Percentiles rank a stretch among this genome's conserved stretches.
These are phyloP conservation scores for Monosporascus sp. DNA, from an alignment of 2,329 filamentous ascomycete genomes.

Conservation along the genomic window DNA sequence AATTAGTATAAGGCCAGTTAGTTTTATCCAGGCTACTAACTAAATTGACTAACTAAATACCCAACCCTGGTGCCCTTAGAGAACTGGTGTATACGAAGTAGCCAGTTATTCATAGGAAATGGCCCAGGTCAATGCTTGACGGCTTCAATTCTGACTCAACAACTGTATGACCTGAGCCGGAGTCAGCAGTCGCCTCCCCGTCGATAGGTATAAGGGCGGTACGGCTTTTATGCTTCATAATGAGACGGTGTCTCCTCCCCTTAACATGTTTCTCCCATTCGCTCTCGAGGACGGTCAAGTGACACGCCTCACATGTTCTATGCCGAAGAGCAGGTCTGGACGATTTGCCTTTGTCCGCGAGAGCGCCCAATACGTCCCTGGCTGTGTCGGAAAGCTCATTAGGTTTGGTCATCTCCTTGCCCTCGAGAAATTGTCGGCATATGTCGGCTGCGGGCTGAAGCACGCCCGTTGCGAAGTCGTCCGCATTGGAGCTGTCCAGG, in stretches of 20 bases:
- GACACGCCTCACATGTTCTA: slow-evolving; percentile 67
- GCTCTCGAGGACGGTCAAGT: slow-evolving; percentile 54
- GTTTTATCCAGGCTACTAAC: too few species aligned
- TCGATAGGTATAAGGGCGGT: slow-evolving; percentile 21
- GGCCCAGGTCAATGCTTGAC: too few species aligned
- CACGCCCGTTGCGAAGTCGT: slow-evolving; percentile 58
- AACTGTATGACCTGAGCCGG: neutral
- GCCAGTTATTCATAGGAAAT: too few species aligned
- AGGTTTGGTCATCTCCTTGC: slow-evolving; percentile 47
- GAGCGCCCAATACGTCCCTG: slow-evolving; percentile 50
- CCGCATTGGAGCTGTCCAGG: slow-evolving; percentile 70
- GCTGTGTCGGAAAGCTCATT: slow-evolving; percentile 42
- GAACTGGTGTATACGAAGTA: too few species aligned
- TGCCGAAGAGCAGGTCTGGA: slow-evolving; percentile 31
- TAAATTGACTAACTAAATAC: too few species aligned
- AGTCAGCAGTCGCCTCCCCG: neutral
- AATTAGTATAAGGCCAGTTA: too few species aligned
- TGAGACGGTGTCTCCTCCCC: slow-evolving; percentile 33
- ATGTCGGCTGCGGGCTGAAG: slow-evolving; percentile 58
- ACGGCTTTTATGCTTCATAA: slow-evolving; percentile 19
- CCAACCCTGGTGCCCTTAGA: too few species aligned
- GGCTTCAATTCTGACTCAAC: too few species aligned
- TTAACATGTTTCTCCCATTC: slow-evolving; percentile 42
- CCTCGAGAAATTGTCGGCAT: slow-evolving; percentile 56
- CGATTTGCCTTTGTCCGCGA: slow-evolving; percentile 48